A percentile compares a stretch with the other conserved stretches of the same genome.
These are phyloP conservation scores for Phytopythium ostracodes DNA, from an alignment of 352 stramenopile genomes.

Conservation along the genomic window DNA sequence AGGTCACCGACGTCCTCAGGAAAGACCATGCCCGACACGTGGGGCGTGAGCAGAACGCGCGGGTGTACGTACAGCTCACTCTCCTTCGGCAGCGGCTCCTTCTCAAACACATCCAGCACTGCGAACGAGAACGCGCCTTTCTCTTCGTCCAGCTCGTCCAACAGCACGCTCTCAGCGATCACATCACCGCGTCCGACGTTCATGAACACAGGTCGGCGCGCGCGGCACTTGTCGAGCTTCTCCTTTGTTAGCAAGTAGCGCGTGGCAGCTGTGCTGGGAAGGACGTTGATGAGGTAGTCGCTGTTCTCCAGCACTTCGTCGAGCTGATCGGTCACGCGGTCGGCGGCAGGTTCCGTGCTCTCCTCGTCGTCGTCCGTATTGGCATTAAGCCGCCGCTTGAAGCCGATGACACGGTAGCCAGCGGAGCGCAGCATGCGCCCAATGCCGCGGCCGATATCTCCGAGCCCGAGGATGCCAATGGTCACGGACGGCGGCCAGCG, in stretches of 20 bases:
- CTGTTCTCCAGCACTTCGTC: slow-evolving; percentile 37
- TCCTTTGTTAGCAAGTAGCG: slow-evolving; percentile 50
- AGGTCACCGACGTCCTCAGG: slow-evolving; percentile 75
- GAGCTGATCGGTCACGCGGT: slow-evolving; percentile 39
- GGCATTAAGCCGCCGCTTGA: slow-evolving; percentile 38
- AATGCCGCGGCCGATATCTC: slow-evolving; percentile 48
- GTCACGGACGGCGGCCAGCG: slow-evolving; percentile 29
- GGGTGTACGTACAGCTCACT: slow-evolving; percentile 65
- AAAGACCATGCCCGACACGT: slow-evolving; percentile 76
- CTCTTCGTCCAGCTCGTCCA: slow-evolving; percentile 52
- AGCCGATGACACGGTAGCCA: slow-evolving; percentile 49
- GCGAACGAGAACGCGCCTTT: slow-evolving; percentile 43
- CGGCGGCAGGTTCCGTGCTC: slow-evolving; percentile 8
- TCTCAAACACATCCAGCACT: slow-evolving; percentile 59
- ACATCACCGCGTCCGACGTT: slow-evolving; percentile 87
- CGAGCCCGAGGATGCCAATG: slow-evolving; percentile 41
- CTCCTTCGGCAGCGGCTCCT: slow-evolving; percentile 38
- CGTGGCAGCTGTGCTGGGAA: slow-evolving; percentile 75
- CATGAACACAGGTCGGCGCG: slow-evolving; percentile 69
- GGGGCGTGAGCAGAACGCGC: slow-evolving; percentile 72
- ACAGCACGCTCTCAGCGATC: slow-evolving; percentile 48
- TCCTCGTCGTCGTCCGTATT: slow-evolving; percentile 5
- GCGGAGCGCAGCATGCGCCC: slow-evolving; percentile 34
- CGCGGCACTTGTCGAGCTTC: slow-evolving; percentile 35
- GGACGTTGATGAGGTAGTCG: slow-evolving; percentile 81